Percentiles rank a stretch among this genome's conserved stretches.
Conservation (phyloP, 345 rosid genomes). For the Eucalyptus albens region DNA sequence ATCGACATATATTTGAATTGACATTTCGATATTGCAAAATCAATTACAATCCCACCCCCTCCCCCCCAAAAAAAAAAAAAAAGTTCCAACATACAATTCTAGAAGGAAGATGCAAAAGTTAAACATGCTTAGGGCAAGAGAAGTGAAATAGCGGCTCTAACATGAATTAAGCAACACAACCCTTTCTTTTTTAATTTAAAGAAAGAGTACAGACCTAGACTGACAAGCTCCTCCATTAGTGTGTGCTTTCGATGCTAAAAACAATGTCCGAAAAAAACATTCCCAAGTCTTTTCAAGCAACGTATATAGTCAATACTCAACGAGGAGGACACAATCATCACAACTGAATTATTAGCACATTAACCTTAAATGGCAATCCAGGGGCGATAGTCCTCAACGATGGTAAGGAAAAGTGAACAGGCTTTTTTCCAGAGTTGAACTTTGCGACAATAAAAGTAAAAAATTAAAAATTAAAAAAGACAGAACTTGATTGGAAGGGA, state of each 20-base stretch:
- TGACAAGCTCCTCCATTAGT: not conserved
- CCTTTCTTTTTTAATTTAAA: not conserved
- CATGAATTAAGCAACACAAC: not conserved
- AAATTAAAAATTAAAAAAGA: not conserved
- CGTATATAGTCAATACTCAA: not conserved
- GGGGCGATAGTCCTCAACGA: not conserved
- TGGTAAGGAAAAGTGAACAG: slow-evolving; percentile 3
- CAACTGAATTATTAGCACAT: not conserved
- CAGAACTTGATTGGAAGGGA: not conserved
- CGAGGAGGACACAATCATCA: not conserved
- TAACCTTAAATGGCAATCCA: not conserved
- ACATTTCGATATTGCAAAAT: not conserved
- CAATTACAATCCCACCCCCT: not conserved
- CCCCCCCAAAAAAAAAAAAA: not conserved
- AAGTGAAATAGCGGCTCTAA: not conserved
- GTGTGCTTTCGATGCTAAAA: not conserved
- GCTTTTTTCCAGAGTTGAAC: slow-evolving; percentile 14
- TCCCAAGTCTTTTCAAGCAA: not conserved
- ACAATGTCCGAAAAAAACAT: not conserved
- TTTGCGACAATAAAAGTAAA: not conserved
- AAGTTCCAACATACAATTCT: not conserved
- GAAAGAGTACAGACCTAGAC: not conserved
- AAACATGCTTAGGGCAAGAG: not conserved
- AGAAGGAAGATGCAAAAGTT: not conserved
- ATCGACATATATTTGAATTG: not conserved